These are phyloP conservation scores for Ochetophila trinervis DNA, from an alignment of 306 rosid genomes.

Conservation along the genomic window DNA sequence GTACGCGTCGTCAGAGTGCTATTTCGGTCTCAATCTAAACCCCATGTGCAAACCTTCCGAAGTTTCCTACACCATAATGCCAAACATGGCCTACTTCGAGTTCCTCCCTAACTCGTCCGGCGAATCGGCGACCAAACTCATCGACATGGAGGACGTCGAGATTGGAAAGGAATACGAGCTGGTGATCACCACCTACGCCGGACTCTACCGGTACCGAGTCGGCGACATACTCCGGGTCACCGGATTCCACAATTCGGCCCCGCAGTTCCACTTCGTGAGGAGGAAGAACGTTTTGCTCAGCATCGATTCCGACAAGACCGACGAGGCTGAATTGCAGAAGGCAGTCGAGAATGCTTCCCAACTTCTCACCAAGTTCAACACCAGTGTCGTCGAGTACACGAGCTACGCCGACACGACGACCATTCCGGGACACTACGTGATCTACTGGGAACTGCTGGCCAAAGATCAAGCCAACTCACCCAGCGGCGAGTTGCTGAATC, in stretches of 20 bases:
- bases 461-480: slow-evolving; percentile 35
- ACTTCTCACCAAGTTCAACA: slow-evolving; percentile 13
- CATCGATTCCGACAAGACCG: slow-evolving; percentile 60
- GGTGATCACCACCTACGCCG: slow-evolving; percentile 52
- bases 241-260: slow-evolving; percentile 67
- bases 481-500: slow-evolving; percentile 19
- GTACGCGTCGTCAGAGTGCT: slow-evolving; percentile 61
- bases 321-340: slow-evolving; percentile 53
- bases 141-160: slow-evolving; percentile 39
- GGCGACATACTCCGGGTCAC: slow-evolving; percentile 61
- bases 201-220: slow-evolving; percentile 49
- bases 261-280: slow-evolving; percentile 58
- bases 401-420: slow-evolving; percentile 51
- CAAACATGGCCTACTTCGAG: slow-evolving; percentile 64
- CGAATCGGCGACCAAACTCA: slow-evolving; percentile 24
- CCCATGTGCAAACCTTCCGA: slow-evolving; percentile 52
- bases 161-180: slow-evolving; percentile 58
- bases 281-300: slow-evolving; percentile 53
- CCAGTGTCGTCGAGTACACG: slow-evolving; percentile 62
- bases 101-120: slow-evolving; percentile 33
- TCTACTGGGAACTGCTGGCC: slow-evolving; percentile 51
- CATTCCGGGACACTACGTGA: slow-evolving; percentile 58
- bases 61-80: slow-evolving; percentile 60
- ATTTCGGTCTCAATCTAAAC: slow-evolving; percentile 53
- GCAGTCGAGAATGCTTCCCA: slow-evolving; percentile 48